Percentiles rank a stretch among this genome's conserved stretches.
Conservation (phyloP, 1,284 basidiomycete species). For the Agaricales sp. region DNA sequence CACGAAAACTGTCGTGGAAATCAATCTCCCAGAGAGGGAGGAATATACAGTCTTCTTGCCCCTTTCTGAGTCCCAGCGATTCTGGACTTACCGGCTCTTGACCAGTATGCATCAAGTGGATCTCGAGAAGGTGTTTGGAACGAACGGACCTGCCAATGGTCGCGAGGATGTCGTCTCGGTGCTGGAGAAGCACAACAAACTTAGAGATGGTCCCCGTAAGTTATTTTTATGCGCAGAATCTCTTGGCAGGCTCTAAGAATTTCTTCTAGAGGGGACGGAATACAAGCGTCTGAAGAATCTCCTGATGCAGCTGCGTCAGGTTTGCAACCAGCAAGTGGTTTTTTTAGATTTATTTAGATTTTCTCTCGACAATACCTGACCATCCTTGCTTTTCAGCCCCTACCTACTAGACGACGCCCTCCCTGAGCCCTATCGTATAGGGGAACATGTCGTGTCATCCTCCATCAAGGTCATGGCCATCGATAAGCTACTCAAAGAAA, state of each 20-base stretch:
- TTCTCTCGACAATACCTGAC: not conserved
- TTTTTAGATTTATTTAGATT: not conserved
- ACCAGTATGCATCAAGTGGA: slow-evolving; percentile 39
- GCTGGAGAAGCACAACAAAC: slow-evolving; percentile 25
- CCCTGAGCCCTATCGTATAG: slow-evolving; percentile 38
- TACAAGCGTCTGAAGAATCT: slow-evolving; percentile 50
- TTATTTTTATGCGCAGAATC: not conserved
- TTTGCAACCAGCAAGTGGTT: slow-evolving; percentile 41
- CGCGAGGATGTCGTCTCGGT: slow-evolving; percentile 29
- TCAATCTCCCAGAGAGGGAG: slow-evolving; percentile 43
- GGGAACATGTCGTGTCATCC: slow-evolving; percentile 45
- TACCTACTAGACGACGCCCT: slow-evolving; percentile 42
- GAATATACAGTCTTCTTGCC: slow-evolving; percentile 48
- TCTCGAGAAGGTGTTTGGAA: slow-evolving; percentile 36
- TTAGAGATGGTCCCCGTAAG: slow-evolving; percentile 15
- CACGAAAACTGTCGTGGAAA: slow-evolving; percentile 40
- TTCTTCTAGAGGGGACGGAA: slow-evolving; percentile 18
- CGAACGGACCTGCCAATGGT: slow-evolving; percentile 19
- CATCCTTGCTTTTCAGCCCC: slow-evolving; percentile 25
- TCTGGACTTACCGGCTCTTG: slow-evolving; percentile 49
- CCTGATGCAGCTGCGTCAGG: slow-evolving; percentile 45
- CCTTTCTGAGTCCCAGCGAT: slow-evolving; percentile 47
- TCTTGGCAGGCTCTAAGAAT: not conserved
- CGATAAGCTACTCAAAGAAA: slow-evolving; percentile 67
- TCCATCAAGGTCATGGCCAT: slow-evolving; percentile 70